Conservation (phyloP, 495 filamentous ascomycete species). For the Aspergillus funiculosus region DNA sequence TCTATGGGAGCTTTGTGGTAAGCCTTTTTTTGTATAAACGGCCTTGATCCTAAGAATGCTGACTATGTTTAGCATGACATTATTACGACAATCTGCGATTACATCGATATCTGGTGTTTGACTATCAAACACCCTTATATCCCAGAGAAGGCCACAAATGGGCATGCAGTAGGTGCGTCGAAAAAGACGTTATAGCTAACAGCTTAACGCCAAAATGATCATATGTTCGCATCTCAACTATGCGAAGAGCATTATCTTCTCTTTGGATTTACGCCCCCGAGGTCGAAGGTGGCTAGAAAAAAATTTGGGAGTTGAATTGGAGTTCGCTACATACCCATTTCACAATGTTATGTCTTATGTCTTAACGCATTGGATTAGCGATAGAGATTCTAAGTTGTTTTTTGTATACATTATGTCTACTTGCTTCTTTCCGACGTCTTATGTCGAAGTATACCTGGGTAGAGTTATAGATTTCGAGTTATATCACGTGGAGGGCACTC, state of each 20-base stretch:
- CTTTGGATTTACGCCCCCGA: not conserved
- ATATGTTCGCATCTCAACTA: constrained; percentile 17
- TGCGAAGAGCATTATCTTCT: constrained; percentile 1
- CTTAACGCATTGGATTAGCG: constrained; percentile 15
- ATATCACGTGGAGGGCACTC: too few species aligned
- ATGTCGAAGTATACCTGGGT: too few species aligned
- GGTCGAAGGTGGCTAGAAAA: constrained; percentile 1
- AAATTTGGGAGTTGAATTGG: not conserved
- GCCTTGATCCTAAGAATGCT: constrained; percentile 3
- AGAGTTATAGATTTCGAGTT: too few species aligned
- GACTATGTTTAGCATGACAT: constrained; percentile 59
- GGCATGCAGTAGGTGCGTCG: constrained; percentile 18
- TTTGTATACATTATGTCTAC: too few species aligned
- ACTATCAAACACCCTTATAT: constrained; percentile 71
- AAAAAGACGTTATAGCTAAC: constrained; percentile 30
- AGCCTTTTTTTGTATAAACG: constrained; percentile 17
- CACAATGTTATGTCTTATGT: constrained; percentile 8
- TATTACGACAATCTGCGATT: constrained; percentile 94
- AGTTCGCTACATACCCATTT: constrained; percentile 8
- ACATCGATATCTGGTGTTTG: constrained; percentile 96
- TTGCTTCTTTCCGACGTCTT: too few species aligned
- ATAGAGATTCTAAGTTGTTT: constrained; percentile 9
- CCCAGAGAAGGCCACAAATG: constrained; percentile 26
- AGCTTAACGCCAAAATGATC: not conserved
- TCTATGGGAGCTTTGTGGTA: constrained; percentile 93